A percentile compares a stretch with the other conserved stretches of the same genome.
These are phyloP conservation scores for Podaxis sp. DNA, from an alignment of 768 basidiomycete species.

Conservation along the genomic window DNA sequence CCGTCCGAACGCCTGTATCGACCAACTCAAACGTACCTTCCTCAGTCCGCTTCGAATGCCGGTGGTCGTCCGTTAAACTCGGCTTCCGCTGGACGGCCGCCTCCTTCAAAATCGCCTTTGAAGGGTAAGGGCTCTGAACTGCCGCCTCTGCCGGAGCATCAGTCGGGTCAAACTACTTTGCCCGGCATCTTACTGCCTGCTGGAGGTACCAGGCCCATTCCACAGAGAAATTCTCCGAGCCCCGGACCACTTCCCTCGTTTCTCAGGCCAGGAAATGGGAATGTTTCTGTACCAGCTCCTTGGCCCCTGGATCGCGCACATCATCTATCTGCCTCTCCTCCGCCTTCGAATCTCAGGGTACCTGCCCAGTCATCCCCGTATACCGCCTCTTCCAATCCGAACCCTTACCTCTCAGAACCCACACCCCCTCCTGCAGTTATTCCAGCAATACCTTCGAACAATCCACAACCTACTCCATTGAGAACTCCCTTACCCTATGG, in stretches of 20 bases:
- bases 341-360: conserved; percentile 11
- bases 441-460: conserved; percentile 7
- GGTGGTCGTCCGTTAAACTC: conserved; percentile 5
- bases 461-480: neutral
- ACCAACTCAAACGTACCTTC: conserved; percentile 23
- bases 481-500: neutral
- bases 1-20: conserved; percentile 48
- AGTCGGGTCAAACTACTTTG: neutral
- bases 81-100: conserved; percentile 1
- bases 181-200: conserved; percentile 8
- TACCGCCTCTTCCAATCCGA: conserved; percentile 6
- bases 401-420: conserved; percentile 17
- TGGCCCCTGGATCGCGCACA: conserved; percentile 12
- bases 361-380: neutral
- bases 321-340: conserved; percentile 14
- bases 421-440: conserved; percentile 10
- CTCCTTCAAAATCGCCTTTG: conserved; percentile 10
- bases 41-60: conserved; percentile 17
- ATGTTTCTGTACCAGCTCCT: conserved; percentile 12
- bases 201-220: conserved; percentile 29
- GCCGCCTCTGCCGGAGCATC: conserved; percentile 35
- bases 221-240: conserved; percentile 13
- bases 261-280: neutral
- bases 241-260: neutral
- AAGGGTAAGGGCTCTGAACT: conserved; percentile 26